These are phyloP conservation scores for Jatropha curcas DNA, from an alignment of 345 rosid species.

Conservation along the genomic window DNA sequence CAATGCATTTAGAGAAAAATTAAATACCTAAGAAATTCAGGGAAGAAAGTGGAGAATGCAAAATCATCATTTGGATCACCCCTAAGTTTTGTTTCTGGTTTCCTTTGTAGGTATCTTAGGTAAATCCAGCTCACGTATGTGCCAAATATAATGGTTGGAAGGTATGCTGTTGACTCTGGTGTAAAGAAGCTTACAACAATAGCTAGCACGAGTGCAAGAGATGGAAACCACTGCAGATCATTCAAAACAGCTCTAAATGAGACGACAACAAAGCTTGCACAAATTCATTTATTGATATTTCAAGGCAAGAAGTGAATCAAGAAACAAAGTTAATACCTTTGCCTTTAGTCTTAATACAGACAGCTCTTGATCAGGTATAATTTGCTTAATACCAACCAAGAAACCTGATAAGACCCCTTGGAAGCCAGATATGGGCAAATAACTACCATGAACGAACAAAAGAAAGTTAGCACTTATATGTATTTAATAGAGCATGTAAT, in stretches of 20 bases:
- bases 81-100: slow-evolving; percentile 79
- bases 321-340: slow-evolving; percentile 47
- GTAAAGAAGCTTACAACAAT: slow-evolving; percentile 76
- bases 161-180: slow-evolving; percentile 65
- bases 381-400: slow-evolving; percentile 95
- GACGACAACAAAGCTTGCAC: slow-evolving; percentile 17
- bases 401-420: slow-evolving; percentile 85
- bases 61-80: slow-evolving; percentile 98
- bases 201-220: slow-evolving; percentile 63
- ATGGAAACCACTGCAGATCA: slow-evolving; percentile 89
- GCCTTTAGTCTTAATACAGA: slow-evolving; percentile 72
- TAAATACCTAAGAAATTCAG: slow-evolving; percentile 75
- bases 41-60: slow-evolving; percentile 90
- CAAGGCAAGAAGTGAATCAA: slow-evolving; percentile 5
- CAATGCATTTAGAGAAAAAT: neutral
- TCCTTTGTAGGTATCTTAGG: slow-evolving; percentile 84
- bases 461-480: slow-evolving; percentile 18
- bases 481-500: neutral
- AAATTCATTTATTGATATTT: neutral
- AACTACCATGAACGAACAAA: slow-evolving; percentile 47
- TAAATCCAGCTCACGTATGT: slow-evolving; percentile 92
- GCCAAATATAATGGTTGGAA: slow-evolving; percentile 89
- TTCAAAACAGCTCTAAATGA: slow-evolving; percentile 23
- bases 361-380: slow-evolving; percentile 91
- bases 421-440: slow-evolving; percentile 95